Conservation (phyloP, 2,329 filamentous ascomycete species). For the Calonectria montana region DNA sequence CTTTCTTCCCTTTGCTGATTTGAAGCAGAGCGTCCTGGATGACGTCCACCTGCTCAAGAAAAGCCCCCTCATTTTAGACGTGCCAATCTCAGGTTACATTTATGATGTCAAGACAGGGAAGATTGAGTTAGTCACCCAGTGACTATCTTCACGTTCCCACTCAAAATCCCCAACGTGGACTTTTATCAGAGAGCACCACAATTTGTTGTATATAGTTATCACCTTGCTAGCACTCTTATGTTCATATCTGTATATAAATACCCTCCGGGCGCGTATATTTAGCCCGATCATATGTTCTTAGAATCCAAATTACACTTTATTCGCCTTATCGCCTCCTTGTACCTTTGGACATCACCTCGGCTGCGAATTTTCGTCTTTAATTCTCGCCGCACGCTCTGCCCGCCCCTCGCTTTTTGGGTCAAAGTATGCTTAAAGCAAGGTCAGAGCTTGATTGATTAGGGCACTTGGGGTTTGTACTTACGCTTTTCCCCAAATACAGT, state of each 20-base stretch:
- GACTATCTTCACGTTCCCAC: not conserved
- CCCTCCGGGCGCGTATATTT: not conserved
- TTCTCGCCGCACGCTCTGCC: conserved; percentile 14
- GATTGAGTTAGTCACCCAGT: conserved; percentile 45
- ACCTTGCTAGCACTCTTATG: not conserved
- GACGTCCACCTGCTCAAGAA: conserved; percentile 74
- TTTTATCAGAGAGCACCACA: not conserved
- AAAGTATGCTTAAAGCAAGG: conserved; percentile 1
- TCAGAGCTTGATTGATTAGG: not conserved
- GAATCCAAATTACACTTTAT: not conserved
- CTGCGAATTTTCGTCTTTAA: not conserved
- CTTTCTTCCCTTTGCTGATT: conserved; percentile 74
- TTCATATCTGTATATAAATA: conserved; percentile 8
- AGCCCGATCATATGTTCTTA: not conserved
- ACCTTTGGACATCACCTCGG: not conserved
- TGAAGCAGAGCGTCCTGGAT: conserved; percentile 72
- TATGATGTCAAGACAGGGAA: conserved; percentile 83
- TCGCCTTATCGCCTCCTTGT: no score
- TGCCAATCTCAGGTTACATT: conserved; percentile 77
- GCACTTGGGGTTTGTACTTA: not conserved
- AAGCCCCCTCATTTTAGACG: conserved; percentile 69
- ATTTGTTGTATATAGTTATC: conserved; percentile 14
- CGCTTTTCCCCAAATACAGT: conserved; percentile 29
- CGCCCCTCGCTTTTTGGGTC: conserved; percentile 26
- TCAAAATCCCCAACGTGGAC: not conserved